These are phyloP conservation scores for Arachis monticola DNA, from an alignment of 331 rosid species.

Conservation along the genomic window DNA sequence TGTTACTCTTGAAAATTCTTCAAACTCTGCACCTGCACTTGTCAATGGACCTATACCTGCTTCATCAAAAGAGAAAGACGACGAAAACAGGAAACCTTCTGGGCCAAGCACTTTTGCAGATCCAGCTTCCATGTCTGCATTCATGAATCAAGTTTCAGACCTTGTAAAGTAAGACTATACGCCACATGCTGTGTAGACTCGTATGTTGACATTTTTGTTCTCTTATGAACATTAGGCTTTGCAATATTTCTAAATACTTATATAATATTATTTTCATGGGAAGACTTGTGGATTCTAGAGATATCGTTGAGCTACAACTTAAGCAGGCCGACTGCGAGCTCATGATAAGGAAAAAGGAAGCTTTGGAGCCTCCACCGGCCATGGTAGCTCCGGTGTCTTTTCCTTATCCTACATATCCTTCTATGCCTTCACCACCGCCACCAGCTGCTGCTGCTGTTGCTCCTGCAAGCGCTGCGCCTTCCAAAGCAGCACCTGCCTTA, in stretches of 20 bases:
- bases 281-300: constrained; percentile 95
- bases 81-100: constrained; percentile 41
- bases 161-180: constrained; percentile 74
- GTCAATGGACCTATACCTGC: constrained; percentile 46
- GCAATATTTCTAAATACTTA: not conserved
- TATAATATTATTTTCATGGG: constrained; percentile 34
- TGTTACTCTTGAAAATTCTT: constrained; percentile 48
- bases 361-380: constrained; percentile 64
- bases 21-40: constrained; percentile 67
- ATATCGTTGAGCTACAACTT: constrained; percentile 78
- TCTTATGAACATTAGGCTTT: constrained; percentile 12
- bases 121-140: constrained; percentile 58
- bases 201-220: not conserved
- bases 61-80: constrained; percentile 48
- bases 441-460: constrained; percentile 37
- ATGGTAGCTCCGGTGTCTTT: constrained; percentile 20
- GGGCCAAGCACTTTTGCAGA: constrained; percentile 50
- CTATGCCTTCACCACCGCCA: constrained; percentile 44
- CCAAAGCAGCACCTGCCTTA: constrained; percentile 49
- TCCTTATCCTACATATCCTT: constrained; percentile 26
- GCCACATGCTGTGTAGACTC: not conserved
- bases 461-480: constrained; percentile 56
- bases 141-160: constrained; percentile 82
- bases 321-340: constrained; percentile 83
- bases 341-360: constrained; percentile 78